Percentiles rank a stretch among this genome's conserved stretches.
These are phyloP conservation scores for Acanthamoeba healyi DNA, from an alignment of 208 protist species.

Conservation along the genomic window DNA sequence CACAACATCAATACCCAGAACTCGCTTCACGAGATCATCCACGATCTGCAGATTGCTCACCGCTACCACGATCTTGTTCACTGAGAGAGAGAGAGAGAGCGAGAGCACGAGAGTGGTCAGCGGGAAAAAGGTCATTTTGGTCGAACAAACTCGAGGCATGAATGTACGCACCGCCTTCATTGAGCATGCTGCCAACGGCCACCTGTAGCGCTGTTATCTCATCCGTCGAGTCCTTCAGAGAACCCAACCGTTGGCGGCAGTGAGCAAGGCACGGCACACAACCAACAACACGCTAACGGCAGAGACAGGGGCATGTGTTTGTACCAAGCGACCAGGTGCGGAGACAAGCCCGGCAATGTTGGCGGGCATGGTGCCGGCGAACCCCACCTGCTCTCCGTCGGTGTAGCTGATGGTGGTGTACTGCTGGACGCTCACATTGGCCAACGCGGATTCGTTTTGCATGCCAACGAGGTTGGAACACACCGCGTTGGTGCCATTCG, in stretches of 20 bases:
- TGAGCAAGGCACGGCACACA: background rate
- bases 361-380: slow-evolving; percentile 36
- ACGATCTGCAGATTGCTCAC: slow-evolving; percentile 9
- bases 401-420: background rate
- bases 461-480: background rate
- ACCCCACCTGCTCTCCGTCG: background rate
- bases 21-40: background rate
- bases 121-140: background rate
- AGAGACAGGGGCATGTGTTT: background rate
- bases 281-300: background rate
- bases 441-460: background rate
- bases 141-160: too few relatives aligned
- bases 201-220: background rate
- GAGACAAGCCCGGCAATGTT: background rate
- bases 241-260: background rate
- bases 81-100: background rate
- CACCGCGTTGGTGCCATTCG: background rate
- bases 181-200: slow-evolving; percentile 33
- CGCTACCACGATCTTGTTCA: slow-evolving; percentile 71
- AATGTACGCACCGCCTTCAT: slow-evolving; percentile 37
- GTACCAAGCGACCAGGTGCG: background rate
- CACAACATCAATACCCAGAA: slow-evolving; percentile 58
- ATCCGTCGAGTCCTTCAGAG: slow-evolving; percentile 19
- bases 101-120: background rate
- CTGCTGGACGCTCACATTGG: background rate